Evolutionary conservation across 2,329 filamentous ascomycete genomes (phyloP), one percentile per base, ranked within the genome.

Genomic region (Alternaria postmessia): DNA sequence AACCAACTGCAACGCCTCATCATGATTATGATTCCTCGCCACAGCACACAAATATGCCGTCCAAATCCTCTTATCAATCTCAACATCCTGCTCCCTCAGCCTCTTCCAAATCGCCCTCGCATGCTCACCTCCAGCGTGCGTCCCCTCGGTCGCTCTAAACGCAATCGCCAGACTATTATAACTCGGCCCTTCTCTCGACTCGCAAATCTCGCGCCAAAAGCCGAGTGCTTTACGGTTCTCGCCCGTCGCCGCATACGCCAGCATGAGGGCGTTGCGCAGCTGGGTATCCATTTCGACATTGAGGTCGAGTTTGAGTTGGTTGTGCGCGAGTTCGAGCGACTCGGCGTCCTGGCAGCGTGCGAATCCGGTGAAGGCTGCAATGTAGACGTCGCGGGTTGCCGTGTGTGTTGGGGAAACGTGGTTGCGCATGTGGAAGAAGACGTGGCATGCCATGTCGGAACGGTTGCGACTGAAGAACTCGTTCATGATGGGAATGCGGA

Each of bases 351-450:
- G 80, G 8, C 83, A 83, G 30, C 81, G 80, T 4, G 89, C 89
- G 24, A 97, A 86, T 3, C 93, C 92, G 61, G 91, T 87, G 58
- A 98, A 90, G 63, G 89, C 94, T 34, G 85, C 81, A 4, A 92
- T 85, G 74, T 99, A 99, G 5, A 91, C 91, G 44, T 92, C 88
- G 9, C 86, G 79, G 3, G 84, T 89, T 0, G 95, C 93, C 1
- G 90, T 87, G 22, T 87, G 86, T 1, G 82, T 80, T 3, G 81
- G 80, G 58, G 89, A 87, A 24, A 85, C 83, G 65, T 93, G 89
- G 51, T 90, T 86, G n/a, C 93, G 91, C 94, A 98, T 98, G 75
- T 97, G 92, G 14, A 91, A 91, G 78, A 99, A 97, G 34, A 96
- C 88, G 63, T 93, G 85, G 47, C 88, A 88, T 3, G 92, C 94